A percentile compares a stretch with the other conserved stretches of the same genome.
phyloP scores from a whole-genome alignment of 179 eudicot genomes.

The Silene noctiflora region DNA sequence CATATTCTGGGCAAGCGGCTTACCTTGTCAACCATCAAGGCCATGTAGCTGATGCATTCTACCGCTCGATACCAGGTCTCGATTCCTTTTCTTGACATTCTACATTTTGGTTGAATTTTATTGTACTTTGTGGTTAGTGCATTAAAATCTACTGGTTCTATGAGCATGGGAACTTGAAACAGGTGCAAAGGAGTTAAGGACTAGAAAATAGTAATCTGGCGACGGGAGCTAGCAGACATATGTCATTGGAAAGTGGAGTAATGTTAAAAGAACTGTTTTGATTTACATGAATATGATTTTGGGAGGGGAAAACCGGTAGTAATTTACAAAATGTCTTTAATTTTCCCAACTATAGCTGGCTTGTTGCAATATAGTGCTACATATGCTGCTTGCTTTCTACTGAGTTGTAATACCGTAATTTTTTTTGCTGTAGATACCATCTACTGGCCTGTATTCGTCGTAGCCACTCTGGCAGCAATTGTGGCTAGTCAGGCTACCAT shows the following conservation, averaged over 20 bases:
- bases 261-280: too few species aligned
- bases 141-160: not conserved
- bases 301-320: too few species aligned
- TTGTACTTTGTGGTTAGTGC: too few species aligned
- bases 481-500: constrained; percentile 98
- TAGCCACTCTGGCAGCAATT: constrained; percentile 90
- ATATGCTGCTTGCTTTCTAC: not conserved
- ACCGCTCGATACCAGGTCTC: constrained; percentile 92
- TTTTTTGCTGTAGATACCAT: constrained; percentile 56
- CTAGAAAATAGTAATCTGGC: not conserved
- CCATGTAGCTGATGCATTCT: constrained; percentile 80
- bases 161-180: not conserved
- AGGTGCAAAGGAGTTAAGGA: not conserved
- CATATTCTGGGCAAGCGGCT: constrained; percentile 98
- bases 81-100: constrained; percentile 2
- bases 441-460: constrained; percentile 84
- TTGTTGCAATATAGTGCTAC: not conserved
- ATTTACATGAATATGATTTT: too few species aligned
- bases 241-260: not conserved
- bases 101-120: not conserved
- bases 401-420: not conserved
- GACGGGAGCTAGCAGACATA: not conserved
- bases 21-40: constrained; percentile 69
- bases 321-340: not conserved
- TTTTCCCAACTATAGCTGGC: not conserved